These are phyloP conservation scores for Fonsecaea erecta DNA, from an alignment of 2,329 filamentous ascomycete genomes.

Conservation along the genomic window DNA sequence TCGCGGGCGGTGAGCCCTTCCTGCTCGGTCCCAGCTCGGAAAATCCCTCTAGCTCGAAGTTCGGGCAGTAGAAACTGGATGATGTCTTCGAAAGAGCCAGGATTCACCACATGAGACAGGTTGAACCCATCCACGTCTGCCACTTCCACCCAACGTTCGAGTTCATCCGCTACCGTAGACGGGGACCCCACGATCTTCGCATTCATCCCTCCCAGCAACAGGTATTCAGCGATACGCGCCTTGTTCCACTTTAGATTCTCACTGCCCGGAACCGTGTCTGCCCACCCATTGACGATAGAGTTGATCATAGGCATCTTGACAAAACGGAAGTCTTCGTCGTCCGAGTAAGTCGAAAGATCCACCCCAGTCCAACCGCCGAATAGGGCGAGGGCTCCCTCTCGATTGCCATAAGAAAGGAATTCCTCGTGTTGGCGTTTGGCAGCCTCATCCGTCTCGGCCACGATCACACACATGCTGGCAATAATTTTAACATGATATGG, in stretches of 20 bases:
- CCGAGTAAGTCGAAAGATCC: conserved; percentile 60
- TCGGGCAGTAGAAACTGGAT: conserved; percentile 57
- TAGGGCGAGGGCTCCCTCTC: conserved; percentile 60
- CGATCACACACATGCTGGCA: conserved; percentile 55
- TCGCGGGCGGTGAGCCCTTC: conserved; percentile 28
- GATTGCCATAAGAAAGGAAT: conserved; percentile 57
- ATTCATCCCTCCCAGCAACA: conserved; percentile 55
- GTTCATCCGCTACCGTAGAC: conserved; percentile 66
- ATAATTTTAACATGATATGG: conserved; percentile 63
- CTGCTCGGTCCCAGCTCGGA: conserved; percentile 37
- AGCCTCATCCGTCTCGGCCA: conserved; percentile 58
- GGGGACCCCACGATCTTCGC: conserved; percentile 62
- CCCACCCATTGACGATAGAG: conserved; percentile 45
- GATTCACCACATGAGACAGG: conserved; percentile 55
- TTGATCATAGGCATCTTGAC: conserved; percentile 58
- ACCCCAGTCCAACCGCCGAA: conserved; percentile 66
- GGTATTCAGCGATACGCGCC: conserved; percentile 52
- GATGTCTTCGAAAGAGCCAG: conserved; percentile 59
- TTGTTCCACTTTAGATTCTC: conserved; percentile 45
- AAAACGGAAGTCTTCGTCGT: conserved; percentile 64
- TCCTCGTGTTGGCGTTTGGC: conserved; percentile 59
- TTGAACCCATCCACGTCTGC: conserved; percentile 78
- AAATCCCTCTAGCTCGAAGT: conserved; percentile 49
- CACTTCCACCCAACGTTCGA: conserved; percentile 70
- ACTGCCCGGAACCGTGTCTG: conserved; percentile 42